phyloP scores from a whole-genome alignment of 495 filamentous ascomycete species.

The Aspergillus mulundensis region DNA sequence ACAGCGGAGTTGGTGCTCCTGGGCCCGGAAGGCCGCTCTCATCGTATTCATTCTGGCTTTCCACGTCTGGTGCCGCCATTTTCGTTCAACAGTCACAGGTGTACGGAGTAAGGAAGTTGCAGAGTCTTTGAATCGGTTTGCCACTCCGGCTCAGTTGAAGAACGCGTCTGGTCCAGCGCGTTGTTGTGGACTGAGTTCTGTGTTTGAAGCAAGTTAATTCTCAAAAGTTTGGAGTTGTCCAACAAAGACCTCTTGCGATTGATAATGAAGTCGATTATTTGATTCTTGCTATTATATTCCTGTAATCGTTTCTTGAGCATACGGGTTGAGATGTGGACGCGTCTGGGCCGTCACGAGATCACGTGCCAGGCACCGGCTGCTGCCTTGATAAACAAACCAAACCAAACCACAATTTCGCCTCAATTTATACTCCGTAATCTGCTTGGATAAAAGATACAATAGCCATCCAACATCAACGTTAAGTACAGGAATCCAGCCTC shows the following conservation, averaged over 20 bases:
- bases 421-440: not conserved
- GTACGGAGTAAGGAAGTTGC: not conserved
- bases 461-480: not conserved
- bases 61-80: constrained; percentile 59
- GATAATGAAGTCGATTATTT: not conserved
- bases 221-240: too few species aligned
- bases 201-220: too few species aligned
- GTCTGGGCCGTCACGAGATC: constrained; percentile 39
- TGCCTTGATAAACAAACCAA: constrained; percentile 6
- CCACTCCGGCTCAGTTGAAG: not conserved
- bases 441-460: not conserved
- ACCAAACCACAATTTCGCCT: not conserved
- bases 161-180: constrained; percentile 4
- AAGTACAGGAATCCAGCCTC: not conserved
- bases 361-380: constrained; percentile 30
- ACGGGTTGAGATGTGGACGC: constrained; percentile 24
- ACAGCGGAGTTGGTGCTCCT: constrained; percentile 89
- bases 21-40: constrained; percentile 69
- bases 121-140: not conserved
- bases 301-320: constrained; percentile 10
- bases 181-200: too few species aligned
- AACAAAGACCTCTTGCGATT: not conserved
- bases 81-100: constrained; percentile 4
- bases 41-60: constrained; percentile 56
- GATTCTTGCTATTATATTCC: constrained; percentile 17